Conservation (phyloP, 768 basidiomycete genomes). For the Pulveroboletus sp. region DNA sequence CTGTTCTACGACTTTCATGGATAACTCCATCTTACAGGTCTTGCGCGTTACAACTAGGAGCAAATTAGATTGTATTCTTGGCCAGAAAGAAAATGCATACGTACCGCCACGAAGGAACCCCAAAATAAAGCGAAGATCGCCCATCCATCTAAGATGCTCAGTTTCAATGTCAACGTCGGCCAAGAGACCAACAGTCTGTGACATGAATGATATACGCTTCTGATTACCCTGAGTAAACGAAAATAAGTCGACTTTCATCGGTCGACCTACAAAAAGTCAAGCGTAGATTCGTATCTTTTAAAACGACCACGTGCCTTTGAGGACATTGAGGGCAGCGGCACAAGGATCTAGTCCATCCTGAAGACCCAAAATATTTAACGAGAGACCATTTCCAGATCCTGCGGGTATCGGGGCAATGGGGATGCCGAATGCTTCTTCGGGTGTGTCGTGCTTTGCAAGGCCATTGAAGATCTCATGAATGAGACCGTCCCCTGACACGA, state of each 20-base stretch:
- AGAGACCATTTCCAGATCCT: constrained; percentile 77
- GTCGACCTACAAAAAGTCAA: constrained; percentile 46
- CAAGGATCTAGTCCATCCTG: constrained; percentile 71
- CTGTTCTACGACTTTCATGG: constrained; percentile 62
- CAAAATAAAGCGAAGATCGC: constrained; percentile 71
- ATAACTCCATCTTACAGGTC: constrained; percentile 66
- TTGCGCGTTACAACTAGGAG: constrained; percentile 55
- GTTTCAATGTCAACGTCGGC: constrained; percentile 85
- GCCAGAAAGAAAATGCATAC: constrained; percentile 10
- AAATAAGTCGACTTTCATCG: constrained; percentile 76
- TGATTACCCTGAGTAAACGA: constrained; percentile 69
- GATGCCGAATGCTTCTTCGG: constrained; percentile 57
- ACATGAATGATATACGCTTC: constrained; percentile 74
- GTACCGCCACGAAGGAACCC: constrained; percentile 71
- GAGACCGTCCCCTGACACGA: constrained; percentile 83
- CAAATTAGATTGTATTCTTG: background rate
- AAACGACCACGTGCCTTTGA: constrained; percentile 55
- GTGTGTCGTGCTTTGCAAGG: constrained; percentile 61
- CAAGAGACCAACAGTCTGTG: constrained; percentile 80
- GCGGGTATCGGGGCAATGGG: constrained; percentile 80
- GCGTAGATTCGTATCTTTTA: background rate
- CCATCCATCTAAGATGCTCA: constrained; percentile 85
- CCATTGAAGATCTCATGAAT: constrained; percentile 85
- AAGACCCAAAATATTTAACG: constrained; percentile 67
- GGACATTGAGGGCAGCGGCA: constrained; percentile 69